phyloP scores from a whole-genome alignment of 108 stramenopile species.

The Hondaea fermentalgiana region DNA sequence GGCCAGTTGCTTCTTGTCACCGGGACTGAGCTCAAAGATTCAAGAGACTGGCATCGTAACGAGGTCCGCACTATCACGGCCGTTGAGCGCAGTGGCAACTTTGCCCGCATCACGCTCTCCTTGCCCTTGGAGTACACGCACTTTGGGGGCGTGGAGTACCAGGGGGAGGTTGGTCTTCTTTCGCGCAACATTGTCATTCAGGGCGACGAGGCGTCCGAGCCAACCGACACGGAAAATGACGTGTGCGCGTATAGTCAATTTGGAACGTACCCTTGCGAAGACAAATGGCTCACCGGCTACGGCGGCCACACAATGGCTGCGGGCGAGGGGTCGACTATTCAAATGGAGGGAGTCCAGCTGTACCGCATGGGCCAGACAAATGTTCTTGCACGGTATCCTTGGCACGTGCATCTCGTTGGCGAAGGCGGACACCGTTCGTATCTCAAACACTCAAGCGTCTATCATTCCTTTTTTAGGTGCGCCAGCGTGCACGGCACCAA shows the following conservation, averaged over 20 bases:
- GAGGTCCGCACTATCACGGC: constrained; percentile 29
- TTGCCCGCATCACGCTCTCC: constrained; percentile 29
- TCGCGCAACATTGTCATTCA: constrained; percentile 45
- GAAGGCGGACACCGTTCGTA: constrained; percentile 37
- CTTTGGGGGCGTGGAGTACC: constrained; percentile 37
- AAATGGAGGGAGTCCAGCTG: constrained; percentile 43
- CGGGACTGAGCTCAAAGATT: constrained; percentile 36
- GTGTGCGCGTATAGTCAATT: background rate
- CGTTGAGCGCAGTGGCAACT: constrained; percentile 7
- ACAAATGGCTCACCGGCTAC: constrained; percentile 39
- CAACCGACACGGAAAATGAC: background rate
- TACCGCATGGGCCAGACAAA: constrained; percentile 57
- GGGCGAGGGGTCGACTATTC: constrained; percentile 17
- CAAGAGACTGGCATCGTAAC: constrained; percentile 34
- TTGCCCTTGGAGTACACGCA: constrained; percentile 29
- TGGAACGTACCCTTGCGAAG: background rate
- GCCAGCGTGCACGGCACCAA: constrained; percentile 46
- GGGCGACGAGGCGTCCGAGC: constrained; percentile 25
- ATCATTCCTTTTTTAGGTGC: constrained; percentile 46
- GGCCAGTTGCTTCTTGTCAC: constrained; percentile 41
- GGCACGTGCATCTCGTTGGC: constrained; percentile 41
- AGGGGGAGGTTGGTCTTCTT: constrained; percentile 51
- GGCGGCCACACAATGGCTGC: constrained; percentile 22
- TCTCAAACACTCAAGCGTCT: constrained; percentile 39
- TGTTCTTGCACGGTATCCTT: constrained; percentile 44